phyloP scores from a whole-genome alignment of 352 stramenopile genomes.

The Phytopythium delawarense region DNA sequence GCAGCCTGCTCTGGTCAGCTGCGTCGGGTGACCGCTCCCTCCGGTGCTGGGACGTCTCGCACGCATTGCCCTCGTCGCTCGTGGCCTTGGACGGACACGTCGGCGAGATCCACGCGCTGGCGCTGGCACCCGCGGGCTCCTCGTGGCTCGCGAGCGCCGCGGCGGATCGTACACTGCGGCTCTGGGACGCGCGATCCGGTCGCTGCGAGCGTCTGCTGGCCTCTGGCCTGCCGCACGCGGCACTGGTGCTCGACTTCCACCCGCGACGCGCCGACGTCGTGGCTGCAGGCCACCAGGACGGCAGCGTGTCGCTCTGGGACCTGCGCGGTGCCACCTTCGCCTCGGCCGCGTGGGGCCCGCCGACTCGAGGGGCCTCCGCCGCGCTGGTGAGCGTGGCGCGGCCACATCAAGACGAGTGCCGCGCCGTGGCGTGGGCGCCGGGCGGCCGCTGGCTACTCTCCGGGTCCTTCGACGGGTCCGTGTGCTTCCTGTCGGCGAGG shows the following conservation, averaged over 20 bases:
- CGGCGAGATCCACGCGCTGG: conserved; percentile 55
- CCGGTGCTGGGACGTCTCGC: conserved; percentile 55
- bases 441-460: conserved; percentile 55
- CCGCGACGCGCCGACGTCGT: conserved; percentile 26
- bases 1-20: conserved; percentile 29
- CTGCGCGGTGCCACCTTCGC: conserved; percentile 24
- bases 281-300: conserved; percentile 57
- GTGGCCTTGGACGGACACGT: conserved; percentile 56
- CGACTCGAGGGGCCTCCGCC: neutral
- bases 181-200: conserved; percentile 62
- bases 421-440: conserved; percentile 55
- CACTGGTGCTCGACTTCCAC: conserved; percentile 46
- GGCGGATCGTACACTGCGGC: conserved; percentile 52
- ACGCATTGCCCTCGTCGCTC: neutral
- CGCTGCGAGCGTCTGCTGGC: conserved; percentile 51
- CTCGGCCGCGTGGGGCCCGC: neutral
- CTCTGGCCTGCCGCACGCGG: conserved; percentile 17
- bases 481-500: conserved; percentile 31
- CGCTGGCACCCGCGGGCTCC: conserved; percentile 13
- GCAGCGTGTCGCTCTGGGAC: conserved; percentile 60
- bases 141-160: conserved; percentile 35
- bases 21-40: conserved; percentile 41
- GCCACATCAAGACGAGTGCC: conserved; percentile 54
- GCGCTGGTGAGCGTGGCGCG: conserved; percentile 25
- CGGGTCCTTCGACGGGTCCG: conserved; percentile 54